Base-by-base conservation (phyloP, 2,329 filamentous ascomycete genomes). In the Penicillium sp. region DNA sequence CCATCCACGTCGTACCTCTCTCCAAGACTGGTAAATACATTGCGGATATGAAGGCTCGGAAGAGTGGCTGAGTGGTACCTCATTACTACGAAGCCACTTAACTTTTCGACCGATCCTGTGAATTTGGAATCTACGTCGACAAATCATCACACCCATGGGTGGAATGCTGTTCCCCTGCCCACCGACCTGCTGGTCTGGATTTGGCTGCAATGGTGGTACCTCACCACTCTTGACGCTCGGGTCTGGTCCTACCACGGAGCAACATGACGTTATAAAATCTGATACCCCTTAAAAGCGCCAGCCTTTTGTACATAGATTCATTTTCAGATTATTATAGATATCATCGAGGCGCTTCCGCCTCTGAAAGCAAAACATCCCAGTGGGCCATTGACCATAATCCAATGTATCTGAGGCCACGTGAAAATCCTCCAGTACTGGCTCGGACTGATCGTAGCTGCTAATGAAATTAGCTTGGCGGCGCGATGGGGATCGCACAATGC, bases 1-100 rank as follows among this genome's bases (percentile, higher is more conserved):
- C 80, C 69, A 85, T 99, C 30, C 91, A 90, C 69, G 85, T 97
- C 1, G 81, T 99, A 61, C 93, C 93, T 0, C 87, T 83, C 66
- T 75, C 73, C 3, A 85, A 84, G 74, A 86, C 88, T 1, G 81
- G 81, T 9, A 81, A 73, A n/a, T 99, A 92, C 87, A 86, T 96
- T 35, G 82, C 84, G 60, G 89, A 94, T 65, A 92, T 91, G 72
- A 97, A 97, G 78, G 82, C 78, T 66, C 86, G 89, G 71, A 90
- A 85, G 60, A 65, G 65, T 12, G 59, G 62, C 47, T 71, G 68
- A 70, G 43, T 22, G 17, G 17, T n/a, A 50, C 19, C 11, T 35
- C 33, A 31, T 31, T 33, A 19, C 25, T 7, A 25, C n/a, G n/a
- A 40, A 28, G 41, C n/a, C 28, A 19, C 37, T 9, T 35, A n/a